These are phyloP conservation scores for Hygrophila difformis DNA, from an alignment of 257 asterid genomes.

Conservation along the genomic window DNA sequence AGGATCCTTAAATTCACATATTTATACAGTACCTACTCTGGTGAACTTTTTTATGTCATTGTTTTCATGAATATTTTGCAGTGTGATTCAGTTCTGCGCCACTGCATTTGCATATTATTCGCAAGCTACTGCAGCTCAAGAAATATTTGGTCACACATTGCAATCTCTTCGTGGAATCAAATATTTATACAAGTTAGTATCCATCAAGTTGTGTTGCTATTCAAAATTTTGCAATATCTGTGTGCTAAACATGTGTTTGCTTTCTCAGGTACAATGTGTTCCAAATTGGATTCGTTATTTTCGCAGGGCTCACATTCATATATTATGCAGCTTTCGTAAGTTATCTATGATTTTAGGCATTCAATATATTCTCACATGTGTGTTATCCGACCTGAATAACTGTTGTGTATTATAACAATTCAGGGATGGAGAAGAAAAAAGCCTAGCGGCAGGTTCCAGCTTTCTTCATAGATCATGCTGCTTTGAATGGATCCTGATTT, in stretches of 20 bases:
- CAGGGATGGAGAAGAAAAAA: constrained; percentile 93
- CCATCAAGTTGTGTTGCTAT: neutral
- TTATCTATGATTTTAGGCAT: constrained; percentile 1
- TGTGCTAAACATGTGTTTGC: constrained; percentile 5
- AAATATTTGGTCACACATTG: constrained; percentile 93
- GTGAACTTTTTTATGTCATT: neutral
- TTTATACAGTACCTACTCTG: too few species aligned
- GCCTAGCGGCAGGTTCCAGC: constrained; percentile 79
- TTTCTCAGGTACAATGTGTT: constrained; percentile 85
- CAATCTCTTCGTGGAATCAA: constrained; percentile 98
- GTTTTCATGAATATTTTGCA: constrained; percentile 26
- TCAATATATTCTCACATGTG: neutral
- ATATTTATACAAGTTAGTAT: constrained; percentile 86
- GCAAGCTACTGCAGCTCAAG: constrained; percentile 99
- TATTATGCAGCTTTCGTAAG: constrained; percentile 87
- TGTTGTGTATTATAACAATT: neutral
- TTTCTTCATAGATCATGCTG: constrained; percentile 45
- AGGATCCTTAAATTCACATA: too few species aligned
- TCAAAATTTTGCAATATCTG: neutral
- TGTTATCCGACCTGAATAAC: constrained; percentile 5
- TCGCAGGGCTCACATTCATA: constrained; percentile 92
- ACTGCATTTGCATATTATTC: constrained; percentile 95
- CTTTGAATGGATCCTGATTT: constrained; percentile 12
- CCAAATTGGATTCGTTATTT: constrained; percentile 78
- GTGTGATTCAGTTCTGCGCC: constrained; percentile 98